Percentiles rank a stretch among this genome's conserved stretches.
These are phyloP conservation scores for Tricholoma sp. DNA, from an alignment of 768 basidiomycete genomes.

Conservation along the genomic window DNA sequence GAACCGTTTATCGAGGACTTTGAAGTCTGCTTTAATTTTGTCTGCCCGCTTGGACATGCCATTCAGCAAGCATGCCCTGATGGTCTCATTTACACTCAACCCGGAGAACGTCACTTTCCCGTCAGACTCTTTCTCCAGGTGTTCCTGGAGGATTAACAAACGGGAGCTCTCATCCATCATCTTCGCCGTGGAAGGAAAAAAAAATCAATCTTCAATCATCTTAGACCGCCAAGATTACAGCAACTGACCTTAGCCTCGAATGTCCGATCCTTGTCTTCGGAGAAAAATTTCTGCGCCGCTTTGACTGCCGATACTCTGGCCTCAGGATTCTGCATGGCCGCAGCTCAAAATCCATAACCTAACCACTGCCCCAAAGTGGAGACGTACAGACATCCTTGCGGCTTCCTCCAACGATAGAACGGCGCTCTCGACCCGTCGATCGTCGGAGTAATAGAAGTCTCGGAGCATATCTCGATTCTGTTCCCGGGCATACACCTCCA, in stretches of 20 bases:
- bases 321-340: conserved; percentile 55
- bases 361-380: not conserved
- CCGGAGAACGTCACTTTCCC: conserved; percentile 80
- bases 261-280: conserved; percentile 84
- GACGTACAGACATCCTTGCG: conserved; percentile 50
- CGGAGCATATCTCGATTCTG: conserved; percentile 88
- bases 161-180: conserved; percentile 86
- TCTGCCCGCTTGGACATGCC: conserved; percentile 86
- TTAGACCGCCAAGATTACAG: not conserved
- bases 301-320: conserved; percentile 70
- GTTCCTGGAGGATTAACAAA: conserved; percentile 76
- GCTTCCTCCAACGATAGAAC: conserved; percentile 86
- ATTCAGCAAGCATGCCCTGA: conserved; percentile 69
- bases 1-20: conserved; percentile 91
- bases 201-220: not conserved
- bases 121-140: conserved; percentile 81
- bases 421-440: conserved; percentile 89
- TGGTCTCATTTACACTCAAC: conserved; percentile 81
- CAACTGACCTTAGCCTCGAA: conserved; percentile 83
- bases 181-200: conserved; percentile 33
- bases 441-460: conserved; percentile 98
- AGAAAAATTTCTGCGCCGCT: conserved; percentile 87
- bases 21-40: conserved; percentile 83
- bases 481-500: conserved; percentile 88
- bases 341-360: not conserved